Evolutionary conservation across 306 rosid species (phyloP), one percentile per base, ranked within the genome.

Genomic region (Rubus parviflorus): DNA sequence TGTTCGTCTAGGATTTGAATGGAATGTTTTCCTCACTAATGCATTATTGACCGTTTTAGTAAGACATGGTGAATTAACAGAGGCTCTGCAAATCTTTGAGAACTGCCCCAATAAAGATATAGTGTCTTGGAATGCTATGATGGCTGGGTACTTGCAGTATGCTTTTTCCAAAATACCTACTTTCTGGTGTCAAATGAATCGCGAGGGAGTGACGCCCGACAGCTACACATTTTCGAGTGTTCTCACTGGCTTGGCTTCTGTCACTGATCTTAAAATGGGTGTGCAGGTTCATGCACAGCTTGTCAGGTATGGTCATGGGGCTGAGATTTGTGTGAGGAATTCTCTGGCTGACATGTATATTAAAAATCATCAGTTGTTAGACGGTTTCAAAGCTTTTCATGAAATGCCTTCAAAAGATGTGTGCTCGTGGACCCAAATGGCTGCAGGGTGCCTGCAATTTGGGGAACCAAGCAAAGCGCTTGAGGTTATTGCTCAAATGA

Each of bases 361-460:
- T 6, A 92, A 90, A 75, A 84, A 80, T 80, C 82, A 81, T 20
- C 85, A 81, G 74, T 81, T 90, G 82, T 67, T 6, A 8, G 91
- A 92, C 51, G 87, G 88, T 70, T 90, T 88, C 66, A 87, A 79
- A 83, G 90, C 91, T 67, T 90, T 92, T 74, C 65, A 80, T 58
- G 95, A 88, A 82, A 92, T 87, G 87, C 85, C 93, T 73, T 63
- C 43, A 19, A 87, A 78, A 82, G 95, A 92, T 72, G 95, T 85
- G 58, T 83, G 90, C 74, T 87, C 95, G 62, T 90, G 97, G 95
- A 87, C 97, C 52, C 88, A 87, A 68, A 88, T 90, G 88, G 95
- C 93, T 17, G 82, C 87, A 1, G 93, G 97, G 20, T 92, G 90
- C 79, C 82, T 89, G 37, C 90, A 71, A 35, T 87, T 79, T 25